Conservation (phyloP, 257 asterid species). For the Solanum piurae region DNA sequence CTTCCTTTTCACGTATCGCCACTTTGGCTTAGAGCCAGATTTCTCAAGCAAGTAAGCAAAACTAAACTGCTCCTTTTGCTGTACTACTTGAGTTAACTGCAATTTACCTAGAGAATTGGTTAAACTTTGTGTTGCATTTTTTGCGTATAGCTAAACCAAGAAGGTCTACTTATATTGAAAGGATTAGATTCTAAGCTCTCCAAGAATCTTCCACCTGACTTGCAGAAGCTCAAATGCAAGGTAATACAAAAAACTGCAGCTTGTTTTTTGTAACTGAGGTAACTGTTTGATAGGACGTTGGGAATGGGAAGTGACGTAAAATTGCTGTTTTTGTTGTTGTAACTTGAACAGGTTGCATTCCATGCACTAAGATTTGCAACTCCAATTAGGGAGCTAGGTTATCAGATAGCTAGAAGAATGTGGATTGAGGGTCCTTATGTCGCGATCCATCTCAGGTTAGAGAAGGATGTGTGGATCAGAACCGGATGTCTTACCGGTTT, state of each 20-base stretch:
- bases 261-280: background rate
- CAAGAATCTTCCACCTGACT: slow-evolving; percentile 52
- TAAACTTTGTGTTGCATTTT: background rate
- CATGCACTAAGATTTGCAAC: slow-evolving; percentile 46
- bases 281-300: background rate
- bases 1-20: slow-evolving; percentile 52
- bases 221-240: slow-evolving; percentile 61
- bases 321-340: background rate
- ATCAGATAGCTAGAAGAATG: slow-evolving; percentile 47
- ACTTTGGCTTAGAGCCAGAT: slow-evolving; percentile 44
- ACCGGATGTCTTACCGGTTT: slow-evolving; percentile 56
- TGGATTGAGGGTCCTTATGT: slow-evolving; percentile 64
- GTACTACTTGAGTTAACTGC: background rate
- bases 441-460: slow-evolving; percentile 49
- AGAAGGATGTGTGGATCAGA: slow-evolving; percentile 60
- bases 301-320: background rate
- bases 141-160: slow-evolving; percentile 34
- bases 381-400: slow-evolving; percentile 38
- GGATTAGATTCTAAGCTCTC: slow-evolving; percentile 58
- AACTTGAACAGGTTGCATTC: slow-evolving; percentile 41
- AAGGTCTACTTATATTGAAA: slow-evolving; percentile 49
- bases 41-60: slow-evolving; percentile 36
- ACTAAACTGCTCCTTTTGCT: background rate
- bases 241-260: slow-evolving; percentile 5
- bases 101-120: background rate